A percentile compares a stretch with the other conserved stretches of the same genome.
Evolutionary conservation across 805 yeast species (phyloP).

Genomic region (Ogataea nakhonphanomensis): DNA sequence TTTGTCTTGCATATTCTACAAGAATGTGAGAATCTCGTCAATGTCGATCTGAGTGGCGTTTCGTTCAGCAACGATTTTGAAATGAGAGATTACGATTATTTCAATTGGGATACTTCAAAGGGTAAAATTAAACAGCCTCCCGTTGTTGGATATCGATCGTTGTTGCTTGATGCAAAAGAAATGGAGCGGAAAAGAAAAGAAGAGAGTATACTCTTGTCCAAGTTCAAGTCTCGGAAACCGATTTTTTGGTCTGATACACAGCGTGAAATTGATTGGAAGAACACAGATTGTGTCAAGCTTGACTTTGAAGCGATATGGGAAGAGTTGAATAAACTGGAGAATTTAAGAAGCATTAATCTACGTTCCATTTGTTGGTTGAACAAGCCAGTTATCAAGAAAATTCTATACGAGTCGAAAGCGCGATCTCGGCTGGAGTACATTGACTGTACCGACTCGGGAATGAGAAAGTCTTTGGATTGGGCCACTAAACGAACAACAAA

Average conservation of each 20-base stretch:
- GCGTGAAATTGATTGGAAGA: slow-evolving; percentile 31
- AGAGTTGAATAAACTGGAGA: slow-evolving; percentile 14
- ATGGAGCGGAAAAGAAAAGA: slow-evolving; percentile 18
- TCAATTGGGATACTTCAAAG: slow-evolving; percentile 30
- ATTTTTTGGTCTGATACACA: slow-evolving; percentile 32
- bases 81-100: slow-evolving; percentile 37
- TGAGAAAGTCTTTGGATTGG: slow-evolving; percentile 48
- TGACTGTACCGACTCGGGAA: slow-evolving; percentile 47
- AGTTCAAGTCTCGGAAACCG: slow-evolving; percentile 18
- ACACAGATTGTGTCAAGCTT: slow-evolving; percentile 36
- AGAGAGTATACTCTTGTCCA: slow-evolving; percentile 15
- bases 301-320: slow-evolving; percentile 45
- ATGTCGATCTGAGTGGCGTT: slow-evolving; percentile 56
- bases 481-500: slow-evolving; percentile 25
- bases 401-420: slow-evolving; percentile 18
- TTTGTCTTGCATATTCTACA: slow-evolving; percentile 63
- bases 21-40: slow-evolving; percentile 59
- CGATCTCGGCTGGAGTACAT: slow-evolving; percentile 23
- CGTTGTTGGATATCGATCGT: slow-evolving; percentile 22
- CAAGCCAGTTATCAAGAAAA: slow-evolving; percentile 24
- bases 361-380: slow-evolving; percentile 34
- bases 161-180: slow-evolving; percentile 31
- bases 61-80: slow-evolving; percentile 68
- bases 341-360: slow-evolving; percentile 27
- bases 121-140: slow-evolving; percentile 16